Conservation (phyloP, 352 stramenopile species). For the Blastocystis sp. region DNA sequence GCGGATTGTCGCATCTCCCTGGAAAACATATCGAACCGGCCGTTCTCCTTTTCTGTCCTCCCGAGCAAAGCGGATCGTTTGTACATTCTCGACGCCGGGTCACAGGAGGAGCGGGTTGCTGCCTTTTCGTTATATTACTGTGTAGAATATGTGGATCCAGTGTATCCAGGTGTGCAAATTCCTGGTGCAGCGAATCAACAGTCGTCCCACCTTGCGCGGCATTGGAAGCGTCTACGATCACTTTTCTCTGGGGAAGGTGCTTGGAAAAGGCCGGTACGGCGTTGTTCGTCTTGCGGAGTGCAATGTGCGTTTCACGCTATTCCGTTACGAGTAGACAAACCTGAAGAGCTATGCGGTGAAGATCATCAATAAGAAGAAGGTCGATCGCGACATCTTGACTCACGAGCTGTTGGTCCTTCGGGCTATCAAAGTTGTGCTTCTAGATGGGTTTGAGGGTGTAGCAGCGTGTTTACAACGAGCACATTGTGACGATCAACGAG, state of each 20-base stretch:
- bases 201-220: constrained; percentile 57
- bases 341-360: constrained; percentile 52
- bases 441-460: constrained; percentile 14
- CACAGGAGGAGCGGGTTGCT: constrained; percentile 36
- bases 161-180: constrained; percentile 66
- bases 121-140: background rate
- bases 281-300: constrained; percentile 58
- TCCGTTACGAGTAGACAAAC: background rate
- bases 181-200: constrained; percentile 63
- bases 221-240: constrained; percentile 58
- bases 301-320: constrained; percentile 1
- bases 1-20: constrained; percentile 43
- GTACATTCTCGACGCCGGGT: constrained; percentile 48
- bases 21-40: constrained; percentile 28
- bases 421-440: constrained; percentile 28
- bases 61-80: constrained; percentile 57
- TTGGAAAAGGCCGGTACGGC: constrained; percentile 55
- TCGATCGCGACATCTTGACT: constrained; percentile 40
- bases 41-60: constrained; percentile 62
- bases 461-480: constrained; percentile 41
- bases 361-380: constrained; percentile 68
- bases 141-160: constrained; percentile 68
- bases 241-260: constrained; percentile 47
- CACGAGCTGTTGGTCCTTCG: constrained; percentile 56
- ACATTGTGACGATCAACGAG: constrained; percentile 56